Conservation (phyloP, 2,329 filamentous ascomycete genomes). For the Aureobasidium sp. region DNA sequence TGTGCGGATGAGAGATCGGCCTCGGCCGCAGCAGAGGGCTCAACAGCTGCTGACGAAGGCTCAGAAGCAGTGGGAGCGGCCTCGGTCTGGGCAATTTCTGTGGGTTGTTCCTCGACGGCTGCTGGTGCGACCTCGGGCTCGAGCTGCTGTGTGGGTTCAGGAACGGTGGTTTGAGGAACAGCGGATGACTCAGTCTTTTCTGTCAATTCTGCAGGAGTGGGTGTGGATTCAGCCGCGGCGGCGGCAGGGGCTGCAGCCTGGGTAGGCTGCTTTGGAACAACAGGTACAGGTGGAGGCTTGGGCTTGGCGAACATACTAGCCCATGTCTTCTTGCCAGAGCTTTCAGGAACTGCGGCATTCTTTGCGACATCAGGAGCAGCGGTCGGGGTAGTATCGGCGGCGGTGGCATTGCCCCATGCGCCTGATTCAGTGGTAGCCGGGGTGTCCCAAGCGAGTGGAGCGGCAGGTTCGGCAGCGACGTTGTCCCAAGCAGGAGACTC, state of each 20-base stretch:
- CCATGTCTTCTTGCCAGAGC: constrained; percentile 45
- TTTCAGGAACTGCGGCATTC: constrained; percentile 28
- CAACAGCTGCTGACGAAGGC: constrained; percentile 20
- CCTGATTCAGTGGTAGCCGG: constrained; percentile 26
- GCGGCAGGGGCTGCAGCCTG: constrained; percentile 20
- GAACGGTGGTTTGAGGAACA: constrained; percentile 23
- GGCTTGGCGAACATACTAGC: constrained; percentile 46
- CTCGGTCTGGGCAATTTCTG: constrained; percentile 18
- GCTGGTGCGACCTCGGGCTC: constrained; percentile 19
- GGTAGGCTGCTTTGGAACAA: constrained; percentile 31
- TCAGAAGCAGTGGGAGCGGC: constrained; percentile 21
- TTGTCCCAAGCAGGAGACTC: constrained; percentile 60
- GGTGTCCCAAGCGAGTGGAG: constrained; percentile 24
- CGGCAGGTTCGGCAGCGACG: constrained; percentile 30
- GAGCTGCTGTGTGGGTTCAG: constrained; percentile 15
- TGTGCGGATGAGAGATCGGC: constrained; percentile 59
- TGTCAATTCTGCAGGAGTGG: constrained; percentile 26
- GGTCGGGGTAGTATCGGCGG: constrained; percentile 21
- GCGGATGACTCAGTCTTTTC: constrained; percentile 26
- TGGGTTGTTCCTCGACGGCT: constrained; percentile 21
- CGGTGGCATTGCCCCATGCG: constrained; percentile 37
- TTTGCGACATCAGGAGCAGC: constrained; percentile 29
- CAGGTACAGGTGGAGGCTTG: constrained; percentile 42
- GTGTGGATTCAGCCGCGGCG: not conserved
- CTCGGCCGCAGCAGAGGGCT: constrained; percentile 22